A percentile compares a stretch with the other conserved stretches of the same genome.
phyloP scores from a whole-genome alignment of 2,329 filamentous ascomycete genomes.

The Ceratocystis destructans region DNA sequence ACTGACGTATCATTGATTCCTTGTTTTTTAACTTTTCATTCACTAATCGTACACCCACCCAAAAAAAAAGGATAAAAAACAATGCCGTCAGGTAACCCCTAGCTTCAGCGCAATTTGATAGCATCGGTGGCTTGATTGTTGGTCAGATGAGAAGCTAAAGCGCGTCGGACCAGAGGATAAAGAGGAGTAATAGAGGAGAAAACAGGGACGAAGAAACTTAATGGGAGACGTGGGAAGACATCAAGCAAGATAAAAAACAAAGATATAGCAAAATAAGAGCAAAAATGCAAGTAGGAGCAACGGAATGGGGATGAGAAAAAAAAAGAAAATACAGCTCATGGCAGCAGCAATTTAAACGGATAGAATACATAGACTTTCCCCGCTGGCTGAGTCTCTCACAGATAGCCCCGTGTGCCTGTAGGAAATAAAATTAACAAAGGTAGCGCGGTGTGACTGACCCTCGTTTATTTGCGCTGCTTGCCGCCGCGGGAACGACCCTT shows the following conservation, averaged over 20 bases:
- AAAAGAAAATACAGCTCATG: background rate
- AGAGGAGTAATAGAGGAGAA: background rate
- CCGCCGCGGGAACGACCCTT: conserved; percentile 24
- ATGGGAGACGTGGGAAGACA: conserved; percentile 4
- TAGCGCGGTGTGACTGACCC: background rate
- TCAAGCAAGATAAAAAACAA: background rate
- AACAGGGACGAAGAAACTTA: background rate
- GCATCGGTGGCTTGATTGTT: background rate
- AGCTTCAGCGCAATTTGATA: background rate
- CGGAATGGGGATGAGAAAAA: conserved; percentile 4
- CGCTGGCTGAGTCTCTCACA: background rate
- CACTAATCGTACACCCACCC: conserved; percentile 6
- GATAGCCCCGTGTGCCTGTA: background rate
- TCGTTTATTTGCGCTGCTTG: conserved; percentile 36
- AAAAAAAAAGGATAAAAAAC: conserved; percentile 3
- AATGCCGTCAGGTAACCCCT: background rate
- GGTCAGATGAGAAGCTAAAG: background rate
- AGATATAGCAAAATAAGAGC: background rate
- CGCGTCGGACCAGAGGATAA: background rate
- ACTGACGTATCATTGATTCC: conserved; percentile 1
- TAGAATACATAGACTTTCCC: background rate
- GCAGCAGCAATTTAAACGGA: background rate
- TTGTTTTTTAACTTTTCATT: background rate
- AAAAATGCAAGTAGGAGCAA: conserved; percentile 9
- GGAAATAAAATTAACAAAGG: background rate